Evolutionary conservation across 2,329 filamentous ascomycete species (phyloP), one percentile per base, ranked within the genome.

Genomic region (Paraconiothyrium sp.): DNA sequence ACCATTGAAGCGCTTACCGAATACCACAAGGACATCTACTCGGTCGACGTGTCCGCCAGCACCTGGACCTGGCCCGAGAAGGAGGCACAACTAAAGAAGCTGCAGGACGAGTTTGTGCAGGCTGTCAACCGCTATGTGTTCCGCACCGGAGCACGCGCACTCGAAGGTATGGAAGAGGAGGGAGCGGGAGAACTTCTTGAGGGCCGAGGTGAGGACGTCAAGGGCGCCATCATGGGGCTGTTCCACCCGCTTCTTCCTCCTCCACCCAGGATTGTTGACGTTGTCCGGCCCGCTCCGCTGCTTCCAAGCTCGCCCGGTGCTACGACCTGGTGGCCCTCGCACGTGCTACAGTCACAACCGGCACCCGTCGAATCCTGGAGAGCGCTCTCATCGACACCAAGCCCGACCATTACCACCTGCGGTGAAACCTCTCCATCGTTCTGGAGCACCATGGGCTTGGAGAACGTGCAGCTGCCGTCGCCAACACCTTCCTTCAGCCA

Each of bases 71-170:
- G 95, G 95, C 89, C 93, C 44, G 94, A 97, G 81, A 98, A 98
- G 86, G 94, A 97, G 74, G 86, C 91, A 71, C 94, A 98, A 78
- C 87, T 96, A 83, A 97, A 97, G 89, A 97, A 97, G 84, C 86
- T 98, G 72, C 95, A 98, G 78, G 93, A 97, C 63, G 93, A 97
- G 75, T 98, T 97, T 76, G 87, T 98, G 67, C 94, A 98, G 83
- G 92, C 94, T 68, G 90, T 94, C 83, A 99, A 99, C 88, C 94
- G 91, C 81, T 99, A 96, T 76, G 94, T 99, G 75, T 99, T 92
- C 83, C 90, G 93, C 75, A 94, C 94, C 16, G 89, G 92, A 73
- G 93, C 92, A 67, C 89, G 90, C 64, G 95, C 94, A 49, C 86
- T 99, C 57, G 95, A 99, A 82, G 95, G 95, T 60, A 86, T 98